Evolutionary conservation across 257 asterid species (phyloP), one percentile per base, ranked within the genome.

Genomic region (Scutellaria baicalensis): DNA sequence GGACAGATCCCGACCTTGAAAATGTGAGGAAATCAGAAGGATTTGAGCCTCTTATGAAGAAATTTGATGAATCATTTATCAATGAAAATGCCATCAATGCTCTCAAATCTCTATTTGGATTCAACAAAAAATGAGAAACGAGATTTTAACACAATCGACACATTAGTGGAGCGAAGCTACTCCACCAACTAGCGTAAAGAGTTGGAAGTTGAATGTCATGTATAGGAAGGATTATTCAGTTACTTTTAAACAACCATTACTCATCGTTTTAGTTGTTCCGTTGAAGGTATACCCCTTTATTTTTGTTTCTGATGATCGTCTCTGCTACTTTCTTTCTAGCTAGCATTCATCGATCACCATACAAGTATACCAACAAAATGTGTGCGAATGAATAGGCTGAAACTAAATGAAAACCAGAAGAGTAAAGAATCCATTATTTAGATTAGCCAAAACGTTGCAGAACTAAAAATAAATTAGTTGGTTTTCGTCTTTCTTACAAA

Each of bases 41-140:
- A 23, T 93, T 90, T 11, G 95, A 86, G 31, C 70, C 86, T 40
- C 93, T 93, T 23, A 17, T 93, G 86, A 88, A 86, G 83, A 88
- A 60, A 75, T 93, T 70, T 38, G 98, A 93, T 20, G 98, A 93
- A 79, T 85, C 97, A 0, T 90, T 93, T 69, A 93, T 93, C 84
- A 93, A 93, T 23, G 98, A 90, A 79, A 90, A 77, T 35, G 98
- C 98, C 58, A 79, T 93, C 87, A 85, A 93, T 43, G 97, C 98
- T 3, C 80, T 93, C 77, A 93, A 93, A 75, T 90, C 97, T 47
- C 62, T 93, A 13, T 90, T 93, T 60, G 97, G 97, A 65, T 90
- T 93, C 80, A 80, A 83, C 71, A 90, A 93, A 86, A 79, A 89
- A 74, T 89, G 73, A 64, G 17, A 54, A 38, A 20, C 42, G 61